phyloP scores from a whole-genome alignment of 495 filamentous ascomycete genomes.

The Neurospora tetrasperma region DNA sequence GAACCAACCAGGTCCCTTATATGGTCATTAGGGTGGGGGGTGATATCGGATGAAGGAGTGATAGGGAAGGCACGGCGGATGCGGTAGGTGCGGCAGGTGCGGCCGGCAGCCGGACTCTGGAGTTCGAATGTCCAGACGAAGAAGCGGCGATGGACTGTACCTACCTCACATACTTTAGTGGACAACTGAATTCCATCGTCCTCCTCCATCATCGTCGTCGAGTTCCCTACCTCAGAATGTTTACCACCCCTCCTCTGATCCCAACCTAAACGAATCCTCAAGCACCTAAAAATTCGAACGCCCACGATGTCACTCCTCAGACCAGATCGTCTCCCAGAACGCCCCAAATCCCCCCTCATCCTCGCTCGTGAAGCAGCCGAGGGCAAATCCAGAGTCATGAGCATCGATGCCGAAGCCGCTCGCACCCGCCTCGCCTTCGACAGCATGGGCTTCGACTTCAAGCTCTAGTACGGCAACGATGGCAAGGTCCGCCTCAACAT shows the following conservation, averaged over 20 bases:
- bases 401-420: background rate
- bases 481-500: background rate
- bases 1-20: background rate
- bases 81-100: background rate
- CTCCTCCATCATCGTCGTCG: background rate
- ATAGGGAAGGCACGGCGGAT: background rate
- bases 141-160: background rate
- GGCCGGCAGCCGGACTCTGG: background rate
- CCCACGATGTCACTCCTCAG: background rate
- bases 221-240: background rate
- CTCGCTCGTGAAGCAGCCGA: background rate
- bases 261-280: background rate
- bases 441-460: background rate
- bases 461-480: background rate
- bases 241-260: background rate
- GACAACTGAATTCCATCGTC: background rate
- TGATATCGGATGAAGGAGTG: background rate
- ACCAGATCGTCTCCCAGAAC: background rate
- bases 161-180: background rate
- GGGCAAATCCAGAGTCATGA: background rate
- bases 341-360: background rate
- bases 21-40: background rate
- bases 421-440: background rate
- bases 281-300: background rate
- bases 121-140: no score